A percentile compares a stretch with the other conserved stretches of the same genome.
phyloP scores from a whole-genome alignment of 1,284 basidiomycete genomes.

The Sporisorium exsertum region DNA sequence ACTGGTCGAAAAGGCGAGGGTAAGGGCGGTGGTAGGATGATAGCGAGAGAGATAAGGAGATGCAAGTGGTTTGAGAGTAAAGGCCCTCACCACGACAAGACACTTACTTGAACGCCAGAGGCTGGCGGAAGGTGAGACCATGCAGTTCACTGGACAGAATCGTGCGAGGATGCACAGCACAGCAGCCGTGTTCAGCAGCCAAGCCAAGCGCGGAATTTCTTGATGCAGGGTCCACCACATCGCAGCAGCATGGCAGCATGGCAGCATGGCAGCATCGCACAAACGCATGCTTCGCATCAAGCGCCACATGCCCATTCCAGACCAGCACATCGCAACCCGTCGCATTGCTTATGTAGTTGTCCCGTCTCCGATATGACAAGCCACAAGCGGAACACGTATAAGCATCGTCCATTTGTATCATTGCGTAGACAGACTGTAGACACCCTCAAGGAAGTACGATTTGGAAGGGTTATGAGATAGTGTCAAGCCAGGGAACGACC shows the following conservation, averaged over 20 bases:
- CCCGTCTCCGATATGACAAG: no score
- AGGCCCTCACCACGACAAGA: background rate
- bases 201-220: constrained; percentile 20
- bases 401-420: no score
- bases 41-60: constrained; percentile 1
- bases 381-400: no score
- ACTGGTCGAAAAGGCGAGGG: background rate
- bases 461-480: no score
- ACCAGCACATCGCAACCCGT: background rate
- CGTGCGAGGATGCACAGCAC: background rate
- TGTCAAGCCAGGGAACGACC: no score
- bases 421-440: no score
- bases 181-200: background rate
- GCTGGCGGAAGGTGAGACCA: background rate
- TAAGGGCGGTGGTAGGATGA: no score
- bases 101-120: background rate
- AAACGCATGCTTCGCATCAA: background rate
- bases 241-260: background rate
- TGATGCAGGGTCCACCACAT: constrained; percentile 26
- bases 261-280: constrained; percentile 1
- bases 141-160: background rate
- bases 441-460: no score
- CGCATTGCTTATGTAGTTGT: background rate
- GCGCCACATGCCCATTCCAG: background rate
- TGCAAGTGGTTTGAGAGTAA: background rate